phyloP scores from a whole-genome alignment of 345 rosid genomes.

The Clausena lansium region DNA sequence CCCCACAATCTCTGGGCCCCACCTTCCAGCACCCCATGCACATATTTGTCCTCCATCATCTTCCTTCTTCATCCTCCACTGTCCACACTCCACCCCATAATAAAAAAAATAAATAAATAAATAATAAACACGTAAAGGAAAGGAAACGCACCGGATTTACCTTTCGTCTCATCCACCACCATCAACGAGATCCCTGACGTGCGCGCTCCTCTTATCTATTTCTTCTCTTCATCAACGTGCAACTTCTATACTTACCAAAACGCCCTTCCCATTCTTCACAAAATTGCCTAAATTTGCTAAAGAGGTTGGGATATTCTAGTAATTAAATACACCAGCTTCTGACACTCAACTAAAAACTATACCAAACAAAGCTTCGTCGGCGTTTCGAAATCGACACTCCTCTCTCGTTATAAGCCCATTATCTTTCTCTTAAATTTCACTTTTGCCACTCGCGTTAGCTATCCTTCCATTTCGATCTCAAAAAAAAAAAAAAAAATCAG shows the following conservation, averaged over 20 bases:
- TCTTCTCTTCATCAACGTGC: background rate
- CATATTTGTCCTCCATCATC: background rate
- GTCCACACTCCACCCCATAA: background rate
- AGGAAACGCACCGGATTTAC: background rate
- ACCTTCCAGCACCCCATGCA: background rate
- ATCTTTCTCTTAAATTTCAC: background rate
- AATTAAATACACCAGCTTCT: background rate
- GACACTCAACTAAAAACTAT: background rate
- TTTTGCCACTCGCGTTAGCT: background rate
- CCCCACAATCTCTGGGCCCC: background rate
- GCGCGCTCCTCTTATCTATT: background rate
- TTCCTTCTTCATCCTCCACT: background rate
- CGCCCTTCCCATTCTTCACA: background rate
- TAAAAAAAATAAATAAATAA: background rate
- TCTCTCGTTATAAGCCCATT: background rate
- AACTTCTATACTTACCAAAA: background rate
- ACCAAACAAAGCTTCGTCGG: background rate
- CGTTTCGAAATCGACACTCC: background rate
- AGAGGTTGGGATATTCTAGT: background rate
- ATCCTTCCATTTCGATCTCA: background rate
- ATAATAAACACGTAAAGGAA: background rate
- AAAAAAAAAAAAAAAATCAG: background rate
- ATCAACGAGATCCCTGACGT: background rate
- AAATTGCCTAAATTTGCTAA: background rate
- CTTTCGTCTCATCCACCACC: background rate